Evolutionary conservation across 495 filamentous ascomycete species (phyloP).

Genomic region (Corynascus novoguineensis): DNA sequence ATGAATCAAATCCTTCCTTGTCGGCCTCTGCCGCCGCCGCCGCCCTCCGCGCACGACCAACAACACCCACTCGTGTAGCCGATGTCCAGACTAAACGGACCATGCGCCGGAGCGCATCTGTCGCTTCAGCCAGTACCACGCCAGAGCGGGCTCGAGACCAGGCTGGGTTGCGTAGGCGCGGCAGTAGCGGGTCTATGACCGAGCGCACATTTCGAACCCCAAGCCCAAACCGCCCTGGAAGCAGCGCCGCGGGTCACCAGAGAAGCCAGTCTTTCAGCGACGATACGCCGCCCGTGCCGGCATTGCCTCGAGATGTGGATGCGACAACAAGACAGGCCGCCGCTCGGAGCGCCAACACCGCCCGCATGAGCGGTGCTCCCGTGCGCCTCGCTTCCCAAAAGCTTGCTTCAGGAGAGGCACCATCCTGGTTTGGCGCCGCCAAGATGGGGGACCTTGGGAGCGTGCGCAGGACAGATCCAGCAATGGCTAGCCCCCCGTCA

Average conservation of each 20-base stretch:
- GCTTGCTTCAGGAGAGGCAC: constrained; percentile 28
- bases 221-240: constrained; percentile 52
- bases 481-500: constrained; percentile 37
- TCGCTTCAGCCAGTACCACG: constrained; percentile 57
- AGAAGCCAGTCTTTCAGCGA: constrained; percentile 18
- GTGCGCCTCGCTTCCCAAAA: constrained; percentile 44
- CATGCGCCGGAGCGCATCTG: constrained; percentile 61
- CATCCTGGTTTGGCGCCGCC: constrained; percentile 40
- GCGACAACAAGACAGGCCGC: constrained; percentile 13
- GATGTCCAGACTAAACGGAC: constrained; percentile 86
- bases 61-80: constrained; percentile 68
- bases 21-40: constrained; percentile 81
- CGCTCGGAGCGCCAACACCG: constrained; percentile 24
- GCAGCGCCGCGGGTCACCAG: constrained; percentile 36
- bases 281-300: constrained; percentile 68
- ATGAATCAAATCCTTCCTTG: constrained; percentile 55
- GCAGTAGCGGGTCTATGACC: constrained; percentile 76
- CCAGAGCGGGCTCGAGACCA: constrained; percentile 38
- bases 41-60: constrained; percentile 69
- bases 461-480: constrained; percentile 39
- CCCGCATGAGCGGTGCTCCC: constrained; percentile 32
- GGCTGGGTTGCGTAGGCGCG: constrained; percentile 52
- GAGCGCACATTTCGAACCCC: constrained; percentile 73
- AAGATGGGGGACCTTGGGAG: constrained; percentile 39
- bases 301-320: constrained; percentile 52